Base-by-base conservation (phyloP, 2,329 filamentous ascomycete genomes). In the Trichoderma sp. region DNA sequence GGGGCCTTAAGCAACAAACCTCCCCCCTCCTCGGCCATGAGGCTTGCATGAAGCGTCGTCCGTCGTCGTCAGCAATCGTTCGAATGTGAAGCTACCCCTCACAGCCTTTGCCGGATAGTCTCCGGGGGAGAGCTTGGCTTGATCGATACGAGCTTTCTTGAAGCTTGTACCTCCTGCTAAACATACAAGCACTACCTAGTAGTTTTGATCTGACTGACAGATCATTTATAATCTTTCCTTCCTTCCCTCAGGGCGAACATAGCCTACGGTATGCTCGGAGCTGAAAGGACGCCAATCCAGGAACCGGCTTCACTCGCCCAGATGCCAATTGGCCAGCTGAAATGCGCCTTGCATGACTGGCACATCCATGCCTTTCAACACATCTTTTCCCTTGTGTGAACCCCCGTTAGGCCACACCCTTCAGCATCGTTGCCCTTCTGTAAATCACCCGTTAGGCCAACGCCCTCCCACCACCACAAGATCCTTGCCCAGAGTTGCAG, bases 21-120 rank as follows among this genome's bases (percentile, higher is more conserved):
- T 18, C n/a, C n/a, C 21, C 43, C 26, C 24, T 56, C 60, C 24
- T 53, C n/a, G 21, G 14, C 53, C 30, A 11, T 70, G 67, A 53
- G 32, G 51, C 34, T 56, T 72, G 70, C 70, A 67, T 71, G 43
- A 68, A 26, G 11, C 63, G 39, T 62, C 70, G 70, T 72, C 63
- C 43, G 58, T 58, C 63, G 39, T 62, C 70, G 70, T 72, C 63
- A 57, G 58, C 64, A 43, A 18, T 32, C 39, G 39, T 43, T 43
- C 7, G 6, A n/a, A n/a, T n/a, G 7, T 7, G 2, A 51, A 15
- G 34, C 34, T 64, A 57, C 57, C 47, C 64, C 47, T 63, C 39
- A 43, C 24, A 34, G 21, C 39, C 28, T 47, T 47, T 61, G 43
- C 39, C 47, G 26, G 30, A 56, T 36, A 15, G 47, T 56, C 15